Conservation (phyloP, 805 yeast genomes). For the Teunomyces panamensis region DNA sequence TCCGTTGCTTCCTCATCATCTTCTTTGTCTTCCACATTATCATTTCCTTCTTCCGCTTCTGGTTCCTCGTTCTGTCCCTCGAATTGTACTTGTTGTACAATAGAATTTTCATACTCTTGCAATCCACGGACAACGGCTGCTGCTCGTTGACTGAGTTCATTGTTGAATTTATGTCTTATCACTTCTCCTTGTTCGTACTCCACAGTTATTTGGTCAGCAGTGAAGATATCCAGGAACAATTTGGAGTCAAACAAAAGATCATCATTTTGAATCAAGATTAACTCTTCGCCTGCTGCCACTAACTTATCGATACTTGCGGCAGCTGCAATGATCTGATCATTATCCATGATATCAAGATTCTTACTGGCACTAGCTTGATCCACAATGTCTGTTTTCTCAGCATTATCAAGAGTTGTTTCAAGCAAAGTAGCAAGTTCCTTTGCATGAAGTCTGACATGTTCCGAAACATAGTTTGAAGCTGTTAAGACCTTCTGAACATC, state of each 20-base stretch:
- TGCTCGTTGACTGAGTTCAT: constrained; percentile 14
- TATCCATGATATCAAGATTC: constrained; percentile 12
- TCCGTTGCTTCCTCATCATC: not conserved
- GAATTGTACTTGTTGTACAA: constrained; percentile 7
- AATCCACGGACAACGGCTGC: constrained; percentile 10
- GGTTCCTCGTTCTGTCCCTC: constrained; percentile 5
- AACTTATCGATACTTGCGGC: constrained; percentile 8
- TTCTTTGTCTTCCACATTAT: not conserved
- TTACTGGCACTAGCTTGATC: constrained; percentile 17
- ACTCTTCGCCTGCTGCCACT: not conserved
- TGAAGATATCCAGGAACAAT: not conserved
- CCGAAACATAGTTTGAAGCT: constrained; percentile 45
- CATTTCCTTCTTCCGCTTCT: not conserved
- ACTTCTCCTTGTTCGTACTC: constrained; percentile 15
- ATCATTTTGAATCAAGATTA: not conserved
- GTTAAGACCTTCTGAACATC: constrained; percentile 54
- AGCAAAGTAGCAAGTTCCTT: constrained; percentile 60
- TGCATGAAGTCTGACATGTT: constrained; percentile 56
- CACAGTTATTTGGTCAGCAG: constrained; percentile 6
- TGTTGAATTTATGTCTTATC: constrained; percentile 16
- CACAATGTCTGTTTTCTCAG: constrained; percentile 34
- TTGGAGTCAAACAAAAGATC: not conserved
- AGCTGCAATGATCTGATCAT: constrained; percentile 12
- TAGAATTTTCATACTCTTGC: constrained; percentile 9
- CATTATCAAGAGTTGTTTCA: constrained; percentile 34